Base-by-base conservation (phyloP, 352 stramenopile genomes). In the Phytopythium aichiense region DNA sequence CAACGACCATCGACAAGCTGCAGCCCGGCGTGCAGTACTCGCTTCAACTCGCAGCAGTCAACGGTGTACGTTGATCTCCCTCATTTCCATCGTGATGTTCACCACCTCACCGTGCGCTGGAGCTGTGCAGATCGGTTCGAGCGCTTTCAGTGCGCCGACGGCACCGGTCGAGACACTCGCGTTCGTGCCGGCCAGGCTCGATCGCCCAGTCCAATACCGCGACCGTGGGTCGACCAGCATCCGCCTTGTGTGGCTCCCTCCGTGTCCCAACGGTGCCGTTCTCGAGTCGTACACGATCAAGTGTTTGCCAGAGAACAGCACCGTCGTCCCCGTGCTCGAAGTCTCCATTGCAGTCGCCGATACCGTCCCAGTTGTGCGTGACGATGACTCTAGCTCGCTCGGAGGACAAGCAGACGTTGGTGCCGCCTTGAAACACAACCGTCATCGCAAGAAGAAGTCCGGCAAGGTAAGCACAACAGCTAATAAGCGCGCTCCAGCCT, bases 1-100 rank as follows among this genome's bases (percentile, higher is more conserved):
- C 60, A 2, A 65, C 64, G n/a, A 72, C 51, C 0, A 55, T 88
- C 13, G 76, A 77, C 1, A 74, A 72, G 4, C 65, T 90, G 6
- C 75, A 85, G 31, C 81, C 81, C 23, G 81, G 81, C 0, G 73
- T 81, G n/a, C 61, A 81, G 49, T 88, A 88, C 61, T 71, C 49
- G 0, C 49, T 88, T 5, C 58, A 80, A 31, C 56, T 88, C 22
- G 74, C 79, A 23, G 81, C 79, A 18, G 75, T 88, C 1, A 90
- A 90, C 35, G 31, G 67, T 8, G 80, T 89, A 65, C 5, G 60
- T 66, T 18, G 5, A 7, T 42, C 7, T 38, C 22, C 8, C 9
- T 54, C 16, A 25, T 20, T 2, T 9, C 16, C 23, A 7, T 40
- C 8, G 35, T 11, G 35, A 16, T 15, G 35, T 15, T 15, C 35